Percentiles rank a stretch among this genome's conserved stretches.
Evolutionary conservation across 1,284 basidiomycete genomes (phyloP).

Genomic region (Fomitopsis betulina): DNA sequence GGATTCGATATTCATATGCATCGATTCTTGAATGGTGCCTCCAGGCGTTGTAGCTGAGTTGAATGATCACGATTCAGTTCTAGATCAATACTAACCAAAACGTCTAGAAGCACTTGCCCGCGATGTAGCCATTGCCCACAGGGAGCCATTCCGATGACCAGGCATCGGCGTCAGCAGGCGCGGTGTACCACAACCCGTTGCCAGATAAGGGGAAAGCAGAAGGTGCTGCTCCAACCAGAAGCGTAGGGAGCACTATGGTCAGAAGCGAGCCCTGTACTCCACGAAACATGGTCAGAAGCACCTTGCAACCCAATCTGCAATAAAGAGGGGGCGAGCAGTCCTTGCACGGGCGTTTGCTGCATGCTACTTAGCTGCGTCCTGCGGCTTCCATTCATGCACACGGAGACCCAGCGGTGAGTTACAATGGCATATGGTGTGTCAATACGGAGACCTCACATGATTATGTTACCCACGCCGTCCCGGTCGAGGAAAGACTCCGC

Average conservation of each 20-base stretch:
- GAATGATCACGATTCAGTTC: background rate
- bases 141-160: slow-evolving; percentile 64
- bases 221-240: slow-evolving; percentile 30
- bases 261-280: slow-evolving; percentile 2
- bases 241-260: slow-evolving; percentile 6
- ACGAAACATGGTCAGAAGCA: slow-evolving; percentile 4
- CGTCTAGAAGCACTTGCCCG: slow-evolving; percentile 35
- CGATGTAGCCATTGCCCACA: slow-evolving; percentile 71
- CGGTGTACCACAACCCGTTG: slow-evolving; percentile 67
- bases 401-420: background rate
- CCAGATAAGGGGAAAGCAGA: slow-evolving; percentile 61
- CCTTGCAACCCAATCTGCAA: slow-evolving; percentile 3
- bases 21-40: slow-evolving; percentile 52
- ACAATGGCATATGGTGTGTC: background rate
- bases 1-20: slow-evolving; percentile 69
- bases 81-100: background rate
- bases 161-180: slow-evolving; percentile 35
- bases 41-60: slow-evolving; percentile 60
- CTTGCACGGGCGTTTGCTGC: slow-evolving; percentile 4
- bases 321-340: background rate
- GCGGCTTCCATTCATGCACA: background rate
- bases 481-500: background rate
- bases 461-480: background rate
- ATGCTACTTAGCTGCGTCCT: background rate
- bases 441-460: background rate